Base-by-base conservation (phyloP, 352 stramenopile genomes). In the Phytophthora brassicae region DNA sequence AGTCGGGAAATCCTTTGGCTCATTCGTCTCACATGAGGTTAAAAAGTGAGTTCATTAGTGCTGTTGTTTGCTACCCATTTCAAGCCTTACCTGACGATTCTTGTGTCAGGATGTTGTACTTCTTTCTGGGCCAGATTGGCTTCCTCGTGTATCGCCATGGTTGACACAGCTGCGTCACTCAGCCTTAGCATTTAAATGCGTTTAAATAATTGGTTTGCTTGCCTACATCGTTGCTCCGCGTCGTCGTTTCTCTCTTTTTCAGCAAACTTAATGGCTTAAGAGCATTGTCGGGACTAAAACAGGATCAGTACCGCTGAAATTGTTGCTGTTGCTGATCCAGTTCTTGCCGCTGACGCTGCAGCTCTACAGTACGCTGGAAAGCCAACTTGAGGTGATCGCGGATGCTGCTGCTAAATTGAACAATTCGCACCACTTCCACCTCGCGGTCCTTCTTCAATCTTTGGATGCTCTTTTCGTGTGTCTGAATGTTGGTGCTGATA, bases 1-100 rank as follows among this genome's bases (percentile, higher is more conserved):
- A 55, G 84, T 94, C 8, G 86, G 86, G 74, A 94, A 93, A 56
- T 91, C 81, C 13, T 95, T 91, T 45, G 84, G 86, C 22, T 92
- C 82, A 17, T 94, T 93, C 56, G 84, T 94, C 42, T 92, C 81
- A 4, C 86, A 95, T 58, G 81, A 94, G 62, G 75, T 92, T 44
- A 90, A 92, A 79, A 88, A 81, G 85, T 90, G 66, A 65, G 77
- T 62, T 16, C 22, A 31, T 13, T 16, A 8, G 26, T 43, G 16
- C n/a, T 47, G 2, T 6, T 8, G 6, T 19, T 31, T 45, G 16
- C 5, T 13, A 44, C 31, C 9, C 12, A 11, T 44, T 44, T 53
- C 38, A 20, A 50, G 14, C 8, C 31, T 59, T 48, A 62, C 31
- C 20, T 55, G 16, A 44, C 23, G 56, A 16, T 26, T 49, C 11